phyloP scores from a whole-genome alignment of 768 basidiomycete species.

The Lactarius deliciosus region DNA sequence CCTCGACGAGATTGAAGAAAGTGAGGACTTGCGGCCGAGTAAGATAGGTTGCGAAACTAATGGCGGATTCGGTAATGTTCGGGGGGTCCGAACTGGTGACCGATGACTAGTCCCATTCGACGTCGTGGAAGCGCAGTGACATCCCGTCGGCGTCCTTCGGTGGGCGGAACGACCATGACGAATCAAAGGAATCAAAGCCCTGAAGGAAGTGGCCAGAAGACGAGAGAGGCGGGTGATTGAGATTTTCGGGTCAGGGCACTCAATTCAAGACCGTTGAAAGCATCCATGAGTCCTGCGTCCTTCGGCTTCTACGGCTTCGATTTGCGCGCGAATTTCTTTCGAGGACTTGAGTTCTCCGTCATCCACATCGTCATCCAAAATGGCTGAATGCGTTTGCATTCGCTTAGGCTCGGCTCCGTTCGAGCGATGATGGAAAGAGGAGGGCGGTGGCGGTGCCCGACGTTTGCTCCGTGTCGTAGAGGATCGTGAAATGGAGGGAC shows the following conservation, averaged over 20 bases:
- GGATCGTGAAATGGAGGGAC: conserved; percentile 40
- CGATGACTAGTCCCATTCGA: conserved; percentile 28
- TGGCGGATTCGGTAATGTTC: conserved; percentile 15
- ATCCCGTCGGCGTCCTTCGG: conserved; percentile 27
- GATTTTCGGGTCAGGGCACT: conserved; percentile 56
- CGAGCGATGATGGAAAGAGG: conserved; percentile 34
- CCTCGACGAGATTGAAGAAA: conserved; percentile 30
- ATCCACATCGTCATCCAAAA: conserved; percentile 46
- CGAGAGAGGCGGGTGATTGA: conserved; percentile 35
- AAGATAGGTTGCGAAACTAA: conserved; percentile 26
- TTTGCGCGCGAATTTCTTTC: conserved; percentile 63
- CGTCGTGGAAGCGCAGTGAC: conserved; percentile 29
- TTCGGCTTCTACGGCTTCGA: conserved; percentile 68
- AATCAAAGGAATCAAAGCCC: conserved; percentile 20
- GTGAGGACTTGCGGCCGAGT: conserved; percentile 27
- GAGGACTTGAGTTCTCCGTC: conserved; percentile 60
- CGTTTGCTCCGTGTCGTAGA: conserved; percentile 32
- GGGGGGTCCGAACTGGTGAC: conserved; percentile 21
- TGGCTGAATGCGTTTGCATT: conserved; percentile 29
- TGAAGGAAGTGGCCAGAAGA: conserved; percentile 28
- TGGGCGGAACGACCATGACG: conserved; percentile 18
- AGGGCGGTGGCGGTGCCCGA: conserved; percentile 33
- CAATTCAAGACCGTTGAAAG: conserved; percentile 77
- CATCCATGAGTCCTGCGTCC: conserved; percentile 70
- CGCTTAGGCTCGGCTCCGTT: conserved; percentile 26